phyloP scores from a whole-genome alignment of 2,329 filamentous ascomycete species.

The Sporothrix protearum region DNA sequence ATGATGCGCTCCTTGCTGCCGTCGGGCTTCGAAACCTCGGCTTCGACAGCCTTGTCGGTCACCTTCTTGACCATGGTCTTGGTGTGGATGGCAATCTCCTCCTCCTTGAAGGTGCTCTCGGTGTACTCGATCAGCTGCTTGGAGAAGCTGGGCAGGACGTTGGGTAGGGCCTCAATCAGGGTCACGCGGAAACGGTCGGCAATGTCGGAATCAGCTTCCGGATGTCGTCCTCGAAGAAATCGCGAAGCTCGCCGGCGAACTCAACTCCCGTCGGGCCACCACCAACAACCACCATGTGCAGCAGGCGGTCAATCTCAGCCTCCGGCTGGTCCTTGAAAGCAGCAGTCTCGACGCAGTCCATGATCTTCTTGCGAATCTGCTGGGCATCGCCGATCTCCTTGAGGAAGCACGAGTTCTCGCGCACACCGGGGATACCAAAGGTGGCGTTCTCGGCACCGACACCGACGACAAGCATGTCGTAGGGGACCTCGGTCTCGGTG shows the following conservation, averaged over 20 bases:
- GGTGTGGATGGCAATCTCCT: conserved; percentile 94
- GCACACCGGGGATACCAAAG: conserved; percentile 93
- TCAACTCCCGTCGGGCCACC: conserved; percentile 96
- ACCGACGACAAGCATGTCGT: conserved; percentile 96
- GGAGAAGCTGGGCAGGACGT: conserved; percentile 95
- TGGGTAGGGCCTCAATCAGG: conserved; percentile 92
- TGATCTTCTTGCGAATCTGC: conserved; percentile 95
- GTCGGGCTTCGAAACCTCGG: conserved; percentile 75
- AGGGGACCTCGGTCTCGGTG: conserved; percentile 82
- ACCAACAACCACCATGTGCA: conserved; percentile 96
- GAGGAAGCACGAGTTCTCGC: conserved; percentile 93
- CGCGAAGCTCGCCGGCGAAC: conserved; percentile 95
- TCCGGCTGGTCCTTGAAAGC: conserved; percentile 93
- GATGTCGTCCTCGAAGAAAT: conserved; percentile 98
- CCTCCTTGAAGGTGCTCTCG: conserved; percentile 97
- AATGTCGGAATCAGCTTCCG: conserved; percentile 98
- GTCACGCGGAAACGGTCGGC: conserved; percentile 94
- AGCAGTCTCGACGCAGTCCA: conserved; percentile 98
- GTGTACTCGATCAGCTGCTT: conserved; percentile 99
- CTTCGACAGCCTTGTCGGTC: conserved; percentile 87
- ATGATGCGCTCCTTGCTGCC: conserved; percentile 76
- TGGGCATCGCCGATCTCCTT: conserved; percentile 98
- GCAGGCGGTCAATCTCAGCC: conserved; percentile 85
- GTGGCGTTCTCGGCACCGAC: conserved; percentile 98
- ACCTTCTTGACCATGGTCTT: conserved; percentile 99